phyloP scores from a whole-genome alignment of 1,284 basidiomycete genomes.

The Malassezia globosa region DNA sequence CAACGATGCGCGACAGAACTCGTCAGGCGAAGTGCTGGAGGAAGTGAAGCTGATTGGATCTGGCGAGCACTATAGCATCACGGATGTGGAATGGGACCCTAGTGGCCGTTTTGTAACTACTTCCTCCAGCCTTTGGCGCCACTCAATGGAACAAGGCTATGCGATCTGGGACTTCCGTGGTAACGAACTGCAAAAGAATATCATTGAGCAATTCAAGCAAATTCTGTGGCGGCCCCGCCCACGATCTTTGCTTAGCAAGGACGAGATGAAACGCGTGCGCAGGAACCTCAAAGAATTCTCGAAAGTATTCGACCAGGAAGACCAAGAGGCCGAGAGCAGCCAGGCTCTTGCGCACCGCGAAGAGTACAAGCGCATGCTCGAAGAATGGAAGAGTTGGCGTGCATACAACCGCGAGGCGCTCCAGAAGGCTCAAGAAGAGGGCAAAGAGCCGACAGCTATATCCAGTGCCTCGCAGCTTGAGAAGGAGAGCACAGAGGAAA shows the following conservation, averaged over 20 bases:
- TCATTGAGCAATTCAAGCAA: slow-evolving; percentile 93
- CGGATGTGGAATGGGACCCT: slow-evolving; percentile 97
- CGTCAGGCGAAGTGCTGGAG: slow-evolving; percentile 59
- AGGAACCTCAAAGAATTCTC: slow-evolving; percentile 87
- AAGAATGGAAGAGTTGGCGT: slow-evolving; percentile 97
- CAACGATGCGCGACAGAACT: slow-evolving; percentile 54
- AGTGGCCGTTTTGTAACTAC: slow-evolving; percentile 86
- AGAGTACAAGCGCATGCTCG: slow-evolving; percentile 76
- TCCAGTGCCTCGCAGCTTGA: slow-evolving; percentile 31
- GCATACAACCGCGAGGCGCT: slow-evolving; percentile 29
- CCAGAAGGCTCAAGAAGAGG: slow-evolving; percentile 25
- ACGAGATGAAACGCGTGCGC: slow-evolving; percentile 75
- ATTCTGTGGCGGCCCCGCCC: slow-evolving; percentile 96
- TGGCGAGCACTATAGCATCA: slow-evolving; percentile 95
- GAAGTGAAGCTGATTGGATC: slow-evolving; percentile 71
- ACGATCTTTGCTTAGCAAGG: slow-evolving; percentile 70
- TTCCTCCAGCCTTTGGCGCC: slow-evolving; percentile 87
- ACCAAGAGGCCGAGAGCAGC: slow-evolving; percentile 85
- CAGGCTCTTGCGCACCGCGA: slow-evolving; percentile 87
- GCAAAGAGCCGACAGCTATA: slow-evolving; percentile 18
- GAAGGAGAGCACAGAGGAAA: slow-evolving; percentile 40
- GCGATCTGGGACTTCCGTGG: slow-evolving; percentile 97
- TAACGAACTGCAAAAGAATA: slow-evolving; percentile 74
- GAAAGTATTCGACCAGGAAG: slow-evolving; percentile 87
- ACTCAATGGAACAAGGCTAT: slow-evolving; percentile 91